Conservation (phyloP, 2,329 filamentous ascomycete species). For the Blastomyces parvus region DNA sequence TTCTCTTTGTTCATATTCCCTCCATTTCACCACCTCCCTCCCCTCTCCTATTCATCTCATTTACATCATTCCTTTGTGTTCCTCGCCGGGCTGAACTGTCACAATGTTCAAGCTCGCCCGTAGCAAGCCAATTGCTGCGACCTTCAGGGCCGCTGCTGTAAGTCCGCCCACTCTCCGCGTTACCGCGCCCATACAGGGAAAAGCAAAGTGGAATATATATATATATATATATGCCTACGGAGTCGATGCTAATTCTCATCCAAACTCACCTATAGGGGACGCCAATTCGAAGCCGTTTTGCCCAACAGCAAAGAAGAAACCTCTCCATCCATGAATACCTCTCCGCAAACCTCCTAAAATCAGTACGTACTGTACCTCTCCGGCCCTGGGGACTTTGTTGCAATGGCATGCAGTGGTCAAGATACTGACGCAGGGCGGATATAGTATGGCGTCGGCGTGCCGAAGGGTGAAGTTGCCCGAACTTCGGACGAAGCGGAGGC, state of each 20-base stretch:
- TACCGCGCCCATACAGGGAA: conserved; percentile 30
- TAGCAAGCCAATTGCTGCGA: conserved; percentile 69
- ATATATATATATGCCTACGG: no score
- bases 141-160: conserved; percentile 69
- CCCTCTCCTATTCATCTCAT: background rate
- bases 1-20: background rate
- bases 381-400: background rate
- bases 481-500: conserved; percentile 79
- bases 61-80: background rate
- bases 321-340: conserved; percentile 98
- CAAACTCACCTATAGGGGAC: conserved; percentile 41
- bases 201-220: no score
- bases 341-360: conserved; percentile 79
- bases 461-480: conserved; percentile 78
- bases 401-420: background rate
- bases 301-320: conserved; percentile 70
- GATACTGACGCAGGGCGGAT: conserved; percentile 1
- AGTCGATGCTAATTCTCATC: conserved; percentile 3
- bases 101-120: conserved; percentile 84
- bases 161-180: conserved; percentile 25
- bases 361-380: conserved; percentile 36
- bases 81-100: conserved; percentile 21
- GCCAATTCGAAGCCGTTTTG: conserved; percentile 44
- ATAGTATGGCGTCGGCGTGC: conserved; percentile 89
- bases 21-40: background rate